A percentile compares a stretch with the other conserved stretches of the same genome.
Evolutionary conservation across 106 monocot species (phyloP).

Genomic region (Allium cepa): DNA sequence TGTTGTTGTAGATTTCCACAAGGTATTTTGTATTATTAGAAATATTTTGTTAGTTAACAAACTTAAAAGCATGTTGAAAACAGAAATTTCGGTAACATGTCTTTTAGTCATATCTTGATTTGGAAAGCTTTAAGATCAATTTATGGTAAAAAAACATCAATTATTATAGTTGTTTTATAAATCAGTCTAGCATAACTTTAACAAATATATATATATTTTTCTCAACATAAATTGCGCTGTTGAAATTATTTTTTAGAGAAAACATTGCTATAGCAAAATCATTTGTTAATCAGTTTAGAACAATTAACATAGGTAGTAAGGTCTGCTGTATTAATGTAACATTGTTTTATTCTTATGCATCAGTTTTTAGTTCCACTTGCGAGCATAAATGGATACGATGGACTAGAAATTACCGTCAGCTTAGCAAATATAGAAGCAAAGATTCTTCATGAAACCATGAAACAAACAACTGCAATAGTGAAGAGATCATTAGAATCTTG

Average conservation of each 20-base stretch:
- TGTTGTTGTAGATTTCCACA: conserved; percentile 32
- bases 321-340: no score
- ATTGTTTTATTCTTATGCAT: not conserved
- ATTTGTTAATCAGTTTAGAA: no score
- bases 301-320: no score
- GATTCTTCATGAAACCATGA: conserved; percentile 46
- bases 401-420: conserved; percentile 31
- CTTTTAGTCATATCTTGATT: not conserved
- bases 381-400: conserved; percentile 59
- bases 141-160: not conserved
- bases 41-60: not conserved
- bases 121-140: not conserved
- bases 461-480: conserved; percentile 35
- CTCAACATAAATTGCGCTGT: no score
- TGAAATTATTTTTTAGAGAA: no score
- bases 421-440: conserved; percentile 52
- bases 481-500: conserved; percentile 70
- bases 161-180: not conserved
- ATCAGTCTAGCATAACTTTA: no score
- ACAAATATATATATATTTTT: no score
- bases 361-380: conserved; percentile 71
- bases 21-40: conserved; percentile 10
- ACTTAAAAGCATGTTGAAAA: no score
- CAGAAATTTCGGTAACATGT: no score
- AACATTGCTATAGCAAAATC: no score